Percentiles rank a stretch among this genome's conserved stretches.
Evolutionary conservation across 2,329 filamentous ascomycete genomes (phyloP).

Genomic region (Sporothrix variecibatus): DNA sequence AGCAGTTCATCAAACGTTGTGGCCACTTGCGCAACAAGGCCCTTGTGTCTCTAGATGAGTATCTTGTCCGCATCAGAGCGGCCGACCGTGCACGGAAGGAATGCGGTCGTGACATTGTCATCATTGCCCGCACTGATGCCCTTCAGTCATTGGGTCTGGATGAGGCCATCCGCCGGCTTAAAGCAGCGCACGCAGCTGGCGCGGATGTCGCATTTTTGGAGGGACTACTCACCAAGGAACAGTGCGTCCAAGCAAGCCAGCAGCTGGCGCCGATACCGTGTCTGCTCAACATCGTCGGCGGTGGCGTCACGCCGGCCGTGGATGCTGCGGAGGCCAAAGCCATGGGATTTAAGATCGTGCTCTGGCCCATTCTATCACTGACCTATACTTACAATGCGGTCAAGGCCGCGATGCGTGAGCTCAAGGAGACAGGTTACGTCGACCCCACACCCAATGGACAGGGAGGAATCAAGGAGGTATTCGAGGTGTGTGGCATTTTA

Average conservation of each 20-base stretch:
- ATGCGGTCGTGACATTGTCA: conserved; percentile 56
- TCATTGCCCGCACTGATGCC: conserved; percentile 66
- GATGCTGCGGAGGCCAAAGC: conserved; percentile 34
- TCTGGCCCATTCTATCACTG: conserved; percentile 39
- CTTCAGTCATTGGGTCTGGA: conserved; percentile 59
- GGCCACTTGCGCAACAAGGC: conserved; percentile 64
- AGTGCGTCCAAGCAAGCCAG: conserved; percentile 36
- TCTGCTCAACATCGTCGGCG: conserved; percentile 39
- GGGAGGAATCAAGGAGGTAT: not conserved
- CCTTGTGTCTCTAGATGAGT: conserved; percentile 55
- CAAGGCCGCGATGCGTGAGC: conserved; percentile 35
- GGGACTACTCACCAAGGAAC: conserved; percentile 53
- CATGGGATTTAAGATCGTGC: conserved; percentile 39
- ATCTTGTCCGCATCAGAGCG: conserved; percentile 58
- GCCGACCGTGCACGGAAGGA: conserved; percentile 51
- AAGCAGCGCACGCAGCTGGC: conserved; percentile 53
- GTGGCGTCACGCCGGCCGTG: conserved; percentile 40
- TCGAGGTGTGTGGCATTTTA: not conserved
- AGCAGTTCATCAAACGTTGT: conserved; percentile 66
- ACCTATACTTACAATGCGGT: conserved; percentile 32
- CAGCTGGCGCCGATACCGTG: conserved; percentile 28
- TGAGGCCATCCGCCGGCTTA: conserved; percentile 53
- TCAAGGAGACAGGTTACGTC: conserved; percentile 36
- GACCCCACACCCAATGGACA: not conserved
- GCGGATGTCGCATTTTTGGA: conserved; percentile 64